Base-by-base conservation (phyloP, 2,329 filamentous ascomycete species). In the Cladosporium halotolerans region DNA sequence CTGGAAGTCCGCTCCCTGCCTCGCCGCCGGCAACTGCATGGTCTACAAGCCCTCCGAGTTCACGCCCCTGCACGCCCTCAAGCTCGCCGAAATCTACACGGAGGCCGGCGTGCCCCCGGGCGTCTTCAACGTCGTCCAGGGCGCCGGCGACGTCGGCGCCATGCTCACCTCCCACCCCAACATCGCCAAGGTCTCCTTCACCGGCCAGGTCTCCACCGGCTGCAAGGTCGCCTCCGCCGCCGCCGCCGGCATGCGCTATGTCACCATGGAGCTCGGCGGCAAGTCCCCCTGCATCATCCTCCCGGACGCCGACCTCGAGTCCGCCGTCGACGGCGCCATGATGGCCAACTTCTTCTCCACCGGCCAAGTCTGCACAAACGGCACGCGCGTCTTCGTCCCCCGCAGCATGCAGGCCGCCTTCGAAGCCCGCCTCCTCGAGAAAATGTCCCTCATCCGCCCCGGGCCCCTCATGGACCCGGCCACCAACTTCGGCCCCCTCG, bases 271-370 rank as follows among this genome's bases (percentile, higher is more conserved):
- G 72, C 79, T 95, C 0, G 90, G 90, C 52, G 90, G 90, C 46
- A 95, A 95, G 73, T 89, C 85, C 56, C 88, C 89, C 0, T 76
- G 89, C 40, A 76, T 96, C 47, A 78, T 96, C 44, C 81, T 95
- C 1, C 87, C 88, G 1, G 89, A 95, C 64, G 87, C 86, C 13
- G 82, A 89, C 48, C 70, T 92, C 16, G 84, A 88, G 43, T 81
- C 82, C 63, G 90, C 90, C n/a, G 90, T 89, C 33, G 85, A 95
- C 64, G 86, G 88, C 31, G 89, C 89, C 58, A 91, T 95, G 86
- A 89, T 95, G 77, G 90, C 89, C 62, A 95, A 95, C 71, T 95
- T 95, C 74, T 95, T 88, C 77, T 90, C 86, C 60, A 88, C 87
- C 0, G 90, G 90, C 31, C 90, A 96, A 71, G 89, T 95, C 47